These are phyloP conservation scores for Solanum bulbocastanum DNA, from an alignment of 257 asterid species.

Conservation along the genomic window DNA sequence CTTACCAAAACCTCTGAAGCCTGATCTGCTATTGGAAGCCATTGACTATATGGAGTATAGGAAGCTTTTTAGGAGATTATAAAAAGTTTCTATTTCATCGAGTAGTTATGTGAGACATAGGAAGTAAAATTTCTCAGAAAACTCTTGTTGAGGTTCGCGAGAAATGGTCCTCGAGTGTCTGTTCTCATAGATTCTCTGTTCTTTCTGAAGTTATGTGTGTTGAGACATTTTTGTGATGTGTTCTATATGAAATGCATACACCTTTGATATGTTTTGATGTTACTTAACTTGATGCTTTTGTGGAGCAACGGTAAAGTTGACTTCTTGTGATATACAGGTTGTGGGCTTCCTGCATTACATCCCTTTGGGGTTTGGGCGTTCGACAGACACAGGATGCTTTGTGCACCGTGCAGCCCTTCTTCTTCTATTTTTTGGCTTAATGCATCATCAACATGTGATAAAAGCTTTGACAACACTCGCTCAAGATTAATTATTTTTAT, in stretches of 20 bases:
- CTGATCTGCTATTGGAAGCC: conserved; percentile 10
- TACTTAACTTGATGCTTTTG: not conserved
- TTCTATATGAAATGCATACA: not conserved
- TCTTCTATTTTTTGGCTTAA: too few relatives aligned
- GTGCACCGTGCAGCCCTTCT: not conserved
- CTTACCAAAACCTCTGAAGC: not conserved
- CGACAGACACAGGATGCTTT: not conserved
- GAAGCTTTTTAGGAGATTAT: not conserved
- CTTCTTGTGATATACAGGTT: not conserved
- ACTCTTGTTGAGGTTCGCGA: not conserved
- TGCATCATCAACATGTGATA: not conserved
- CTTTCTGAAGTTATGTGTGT: not conserved
- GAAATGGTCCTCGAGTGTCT: not conserved
- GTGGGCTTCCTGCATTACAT: not conserved
- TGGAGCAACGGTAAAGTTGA: not conserved
- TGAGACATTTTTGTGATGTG: not conserved
- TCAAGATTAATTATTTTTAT: too few relatives aligned
- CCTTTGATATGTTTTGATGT: not conserved
- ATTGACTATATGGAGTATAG: not conserved
- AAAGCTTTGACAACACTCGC: not conserved
- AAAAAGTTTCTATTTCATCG: not conserved
- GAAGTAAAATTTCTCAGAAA: not conserved
- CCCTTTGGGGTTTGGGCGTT: not conserved
- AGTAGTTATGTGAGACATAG: not conserved
- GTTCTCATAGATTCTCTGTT: not conserved